These are phyloP conservation scores for Pythium scleroteichum DNA, from an alignment of 352 stramenopile species.

Conservation along the genomic window DNA sequence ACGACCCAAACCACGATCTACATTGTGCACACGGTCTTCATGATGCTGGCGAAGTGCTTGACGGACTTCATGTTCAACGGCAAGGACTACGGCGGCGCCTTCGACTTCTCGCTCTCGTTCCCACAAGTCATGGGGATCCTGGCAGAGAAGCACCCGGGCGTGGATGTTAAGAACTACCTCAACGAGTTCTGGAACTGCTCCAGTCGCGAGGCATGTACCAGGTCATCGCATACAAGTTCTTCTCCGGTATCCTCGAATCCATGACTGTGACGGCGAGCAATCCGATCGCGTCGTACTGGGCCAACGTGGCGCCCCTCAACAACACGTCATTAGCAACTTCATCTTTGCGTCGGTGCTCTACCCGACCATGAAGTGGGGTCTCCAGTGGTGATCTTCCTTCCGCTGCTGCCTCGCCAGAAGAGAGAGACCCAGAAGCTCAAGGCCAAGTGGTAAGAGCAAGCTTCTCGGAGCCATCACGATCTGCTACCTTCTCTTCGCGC, in stretches of 20 bases:
- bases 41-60: slow-evolving; percentile 40
- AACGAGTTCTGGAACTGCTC: slow-evolving; percentile 18
- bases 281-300: slow-evolving; percentile 19
- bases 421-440: slow-evolving; percentile 24
- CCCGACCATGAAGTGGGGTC: slow-evolving; percentile 39
- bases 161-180: slow-evolving; percentile 18
- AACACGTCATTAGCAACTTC: slow-evolving; percentile 38
- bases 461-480: slow-evolving; percentile 12
- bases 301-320: slow-evolving; percentile 40
- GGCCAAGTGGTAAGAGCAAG: slow-evolving; percentile 4
- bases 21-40: slow-evolving; percentile 32
- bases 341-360: slow-evolving; percentile 39
- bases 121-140: slow-evolving; percentile 48
- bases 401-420: slow-evolving; percentile 31
- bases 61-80: slow-evolving; percentile 55
- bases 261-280: not conserved
- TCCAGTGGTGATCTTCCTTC: slow-evolving; percentile 45
- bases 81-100: slow-evolving; percentile 45
- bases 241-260: not conserved
- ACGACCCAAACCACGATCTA: slow-evolving; percentile 64
- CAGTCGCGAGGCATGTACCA: slow-evolving; percentile 19
- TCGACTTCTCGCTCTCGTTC: slow-evolving; percentile 52
- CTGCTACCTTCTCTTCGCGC: slow-evolving; percentile 9
- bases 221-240: slow-evolving; percentile 2
- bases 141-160: slow-evolving; percentile 19